Evolutionary conservation across 139 green algal species (phyloP), one percentile per base, ranked within the genome.

Genomic region (Chlamydomonas sphaeroides): DNA sequence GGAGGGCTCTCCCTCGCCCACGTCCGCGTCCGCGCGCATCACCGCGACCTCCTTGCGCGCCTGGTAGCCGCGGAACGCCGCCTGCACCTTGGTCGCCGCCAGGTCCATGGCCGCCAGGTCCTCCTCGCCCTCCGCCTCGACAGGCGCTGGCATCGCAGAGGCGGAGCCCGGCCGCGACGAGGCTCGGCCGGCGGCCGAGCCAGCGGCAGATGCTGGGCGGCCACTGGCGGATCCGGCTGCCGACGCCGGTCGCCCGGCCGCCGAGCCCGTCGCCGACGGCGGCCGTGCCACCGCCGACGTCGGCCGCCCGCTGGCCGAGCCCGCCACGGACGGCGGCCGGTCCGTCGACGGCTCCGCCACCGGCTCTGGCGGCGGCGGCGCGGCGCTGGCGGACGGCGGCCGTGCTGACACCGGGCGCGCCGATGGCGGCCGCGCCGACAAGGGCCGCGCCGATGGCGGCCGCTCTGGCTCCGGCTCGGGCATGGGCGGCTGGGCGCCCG

Each of bases 61-160:
- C 65, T 91, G 88, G 78, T 93, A 89, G 30, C 91, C 92, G 10
- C 90, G 83, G 84, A 92, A 94, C n/a, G 84, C 84, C 11, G 90
- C 86, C 80, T 95, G 92, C 45, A 95, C 89, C 71, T 88, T 89
- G 36, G 78, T 89, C 21, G 92, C 93, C 14, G 93, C 93, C 20
- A 66, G n/a, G 2, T 87, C 74, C 42, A 76, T 30, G 25, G 21
- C 5, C 33, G 65, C 53, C 42, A 35, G 41, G 11, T 65, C 85
- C 36, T 67, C 77, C 65, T 68, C 57, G 6, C 53, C 41, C 32
- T 65, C 57, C 30, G 38, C 20, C 20, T 25, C 7, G 26, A 59
- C 35, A 0, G 61, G 32, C 41, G 42, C 42, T 30, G 63, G 33
- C n/a, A 32, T 21, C 25, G 56, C 45, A 53, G 45, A 53, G 11